Evolutionary conservation across 2,329 filamentous ascomycete genomes (phyloP), one percentile per base, ranked within the genome.

Genomic region (Aspergillus hortae): DNA sequence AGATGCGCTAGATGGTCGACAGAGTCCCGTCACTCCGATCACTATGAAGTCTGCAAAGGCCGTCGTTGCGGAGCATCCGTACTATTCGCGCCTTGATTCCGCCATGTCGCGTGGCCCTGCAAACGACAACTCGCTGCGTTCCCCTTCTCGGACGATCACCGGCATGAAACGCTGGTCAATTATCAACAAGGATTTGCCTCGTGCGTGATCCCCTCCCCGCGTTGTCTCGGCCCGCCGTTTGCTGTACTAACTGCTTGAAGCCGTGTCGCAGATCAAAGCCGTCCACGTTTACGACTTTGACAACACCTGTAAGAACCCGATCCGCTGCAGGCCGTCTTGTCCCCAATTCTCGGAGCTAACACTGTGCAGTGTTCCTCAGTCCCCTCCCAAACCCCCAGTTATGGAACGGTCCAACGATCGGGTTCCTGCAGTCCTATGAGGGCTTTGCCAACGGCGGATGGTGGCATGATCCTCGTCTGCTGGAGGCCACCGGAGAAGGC

Each of bases 211-310:
- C 1, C 1, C 44, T 21, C 5, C n/a, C 12, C 27, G 10, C 4
- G 9, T 38, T 38, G 0, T 23, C 21, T 19, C 7, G 12, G 10
- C 44, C 21, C 14, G 32, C 33, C 17, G 7, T 33, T 33, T 36
- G 14, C n/a, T 43, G 25, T 38, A 6, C 30, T 45, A 25, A 56
- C 46, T 43, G 3, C 14, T 44, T 27, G 45, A 42, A 82, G 81
- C 83, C 30, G 79, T 85, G 10, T 78, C 87, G 40, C 78, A 83
- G 50, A 87, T 97, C 72, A 90, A 84, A 68, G 76, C 84, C 7
- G 84, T 99, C 48, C 92, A 97, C 67, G 82, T 99, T 61, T 97
- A 97, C 75, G 94, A 99, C 71, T 99, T 97, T 71, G 94, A 99
- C 73, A 97, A 99, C 67, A 97, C 92, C 35, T 76, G 89, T 92